Percentiles rank a stretch among this genome's conserved stretches.
These are phyloP conservation scores for Candida labiduridarum DNA, from an alignment of 1,139 yeast genomes.

Conservation along the genomic window DNA sequence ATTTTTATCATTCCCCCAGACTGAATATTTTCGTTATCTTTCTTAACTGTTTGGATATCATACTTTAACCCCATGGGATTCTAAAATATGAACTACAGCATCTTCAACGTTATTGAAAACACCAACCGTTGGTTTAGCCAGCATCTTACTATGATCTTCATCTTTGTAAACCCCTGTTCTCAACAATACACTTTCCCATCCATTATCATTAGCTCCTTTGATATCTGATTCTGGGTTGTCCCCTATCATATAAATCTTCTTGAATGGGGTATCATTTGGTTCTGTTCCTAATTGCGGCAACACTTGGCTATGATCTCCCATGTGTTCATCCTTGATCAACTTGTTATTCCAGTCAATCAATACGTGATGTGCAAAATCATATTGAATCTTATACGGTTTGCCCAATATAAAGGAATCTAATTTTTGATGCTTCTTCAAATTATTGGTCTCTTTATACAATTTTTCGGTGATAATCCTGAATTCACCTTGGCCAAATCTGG, in stretches of 20 bases:
- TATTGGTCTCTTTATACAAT: slow-evolving; percentile 61
- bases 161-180: slow-evolving; percentile 86
- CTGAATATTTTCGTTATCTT: no score
- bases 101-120: slow-evolving; percentile 51
- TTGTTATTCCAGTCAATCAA: slow-evolving; percentile 60
- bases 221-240: slow-evolving; percentile 95
- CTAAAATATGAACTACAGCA: slow-evolving; percentile 40
- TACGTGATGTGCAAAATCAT: slow-evolving; percentile 79
- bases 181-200: slow-evolving; percentile 86
- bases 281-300: slow-evolving; percentile 40
- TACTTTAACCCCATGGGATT: slow-evolving; percentile 17
- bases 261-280: slow-evolving; percentile 47
- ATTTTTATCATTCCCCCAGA: no score
- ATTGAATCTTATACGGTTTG: slow-evolving; percentile 80
- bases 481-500: slow-evolving; percentile 94
- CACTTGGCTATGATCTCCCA: slow-evolving; percentile 21
- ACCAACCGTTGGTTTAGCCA: slow-evolving; percentile 50
- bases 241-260: slow-evolving; percentile 85
- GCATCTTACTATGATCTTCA: slow-evolving; percentile 51
- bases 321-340: slow-evolving; percentile 22
- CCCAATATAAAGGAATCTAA: slow-evolving; percentile 71
- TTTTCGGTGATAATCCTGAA: slow-evolving; percentile 67
- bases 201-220: slow-evolving; percentile 80
- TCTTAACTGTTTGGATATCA: neutral
- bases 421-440: slow-evolving; percentile 36